Base-by-base conservation (phyloP, 2,329 filamentous ascomycete species). In the Nannizziopsis arthrosporioides region DNA sequence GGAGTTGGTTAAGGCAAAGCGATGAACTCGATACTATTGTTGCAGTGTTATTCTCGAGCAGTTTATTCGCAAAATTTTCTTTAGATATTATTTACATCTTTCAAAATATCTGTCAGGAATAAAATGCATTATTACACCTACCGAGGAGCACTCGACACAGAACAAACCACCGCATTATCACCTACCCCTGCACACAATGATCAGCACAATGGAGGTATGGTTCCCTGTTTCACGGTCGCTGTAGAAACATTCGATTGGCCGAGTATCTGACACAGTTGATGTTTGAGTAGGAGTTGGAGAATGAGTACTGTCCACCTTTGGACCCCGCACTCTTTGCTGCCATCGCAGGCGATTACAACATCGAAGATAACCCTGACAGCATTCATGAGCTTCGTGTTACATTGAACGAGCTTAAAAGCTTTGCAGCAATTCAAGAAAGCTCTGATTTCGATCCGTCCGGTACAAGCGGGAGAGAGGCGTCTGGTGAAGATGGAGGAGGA, bases 281-380 rank as follows among this genome's bases (percentile, higher is more conserved):
- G 12, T 39, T 11, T 18, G 30, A 36, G 36, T 41, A 69, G 66
- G 63, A 65, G 38, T 56, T 70, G 18, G 61, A 89, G 80, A 74
- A 80, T 52, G 78, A 82, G 54, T 90, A 86, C 59, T 81, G 81
- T 60, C 77, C 83, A 18, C 76, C 82, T 14, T 66, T 95, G 36
- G 89, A 95, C 56, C 78, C 87, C 54, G 77, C 85, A 0, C 74
- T 90, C 10, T 77, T 95, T 50, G 75, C 82, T 47, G 82, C 86
- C 3, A 84, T 95, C 43, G 71, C 80, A 4, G 77, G 71, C 45
- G 90, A 96, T 59, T 85, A 80, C 63, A 76, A 88, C 56, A 68
- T 89, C 14, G 61, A 66, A 2, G 38, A 54, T 22, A 63, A 78
- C 17, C 57, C 73, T 0, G 62, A 67, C 0, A 69, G 80, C 37